phyloP scores from a whole-genome alignment of 2,329 filamentous ascomycete genomes.

The Sclerotinia borealis region DNA sequence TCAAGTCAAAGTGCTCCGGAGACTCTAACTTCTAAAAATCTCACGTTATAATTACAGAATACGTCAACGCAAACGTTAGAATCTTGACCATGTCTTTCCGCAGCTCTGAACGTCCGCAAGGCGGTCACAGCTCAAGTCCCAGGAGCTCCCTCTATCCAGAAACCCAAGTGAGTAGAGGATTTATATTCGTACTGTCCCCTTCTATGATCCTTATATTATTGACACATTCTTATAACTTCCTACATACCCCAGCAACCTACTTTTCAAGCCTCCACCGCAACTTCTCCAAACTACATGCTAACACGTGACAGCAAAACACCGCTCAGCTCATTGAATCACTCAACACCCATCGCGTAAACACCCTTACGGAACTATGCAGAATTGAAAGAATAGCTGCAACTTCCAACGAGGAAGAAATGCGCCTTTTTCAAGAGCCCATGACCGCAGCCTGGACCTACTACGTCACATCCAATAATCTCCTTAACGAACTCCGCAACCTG shows the following conservation, averaged over 20 bases:
- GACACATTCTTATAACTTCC: background rate
- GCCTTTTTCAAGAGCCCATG: conserved; percentile 57
- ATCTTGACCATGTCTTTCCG: conserved; percentile 19
- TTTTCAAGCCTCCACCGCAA: background rate
- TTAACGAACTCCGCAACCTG: conserved; percentile 63
- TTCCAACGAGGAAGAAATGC: conserved; percentile 52
- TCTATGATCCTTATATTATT: background rate
- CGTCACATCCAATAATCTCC: conserved; percentile 61
- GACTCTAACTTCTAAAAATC: background rate
- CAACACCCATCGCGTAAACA: conserved; percentile 63
- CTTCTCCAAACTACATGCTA: conserved; percentile 1
- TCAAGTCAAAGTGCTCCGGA: background rate
- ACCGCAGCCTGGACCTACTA: conserved; percentile 67
- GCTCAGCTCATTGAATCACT: conserved; percentile 57
- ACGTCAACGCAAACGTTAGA: background rate
- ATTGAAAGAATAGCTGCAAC: conserved; percentile 61
- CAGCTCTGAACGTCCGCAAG: conserved; percentile 18
- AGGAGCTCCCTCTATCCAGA: conserved; percentile 20
- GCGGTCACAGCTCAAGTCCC: background rate
- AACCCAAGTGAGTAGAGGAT: conserved; percentile 29
- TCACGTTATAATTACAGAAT: background rate
- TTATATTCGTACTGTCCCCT: conserved; percentile 27
- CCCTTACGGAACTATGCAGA: conserved; percentile 63
- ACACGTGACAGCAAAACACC: conserved; percentile 19
- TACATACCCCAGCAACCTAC: background rate